Evolutionary conservation across 2,329 filamentous ascomycete species (phyloP).

Genomic region (Aspergillus candidus): DNA sequence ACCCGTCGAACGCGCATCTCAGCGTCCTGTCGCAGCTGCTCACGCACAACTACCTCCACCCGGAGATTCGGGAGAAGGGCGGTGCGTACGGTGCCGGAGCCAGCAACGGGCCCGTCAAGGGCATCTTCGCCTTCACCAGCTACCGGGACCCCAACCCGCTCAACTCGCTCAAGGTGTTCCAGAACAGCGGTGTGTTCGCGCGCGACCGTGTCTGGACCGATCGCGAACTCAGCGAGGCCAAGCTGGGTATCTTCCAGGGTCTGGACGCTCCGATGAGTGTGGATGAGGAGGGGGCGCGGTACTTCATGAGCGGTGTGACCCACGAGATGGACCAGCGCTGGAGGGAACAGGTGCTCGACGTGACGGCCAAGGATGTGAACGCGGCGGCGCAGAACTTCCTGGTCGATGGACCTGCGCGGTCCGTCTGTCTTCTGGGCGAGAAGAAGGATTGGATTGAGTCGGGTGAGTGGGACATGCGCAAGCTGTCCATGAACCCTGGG

Average conservation of each 20-base stretch:
- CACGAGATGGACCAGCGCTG: slow-evolving; percentile 83
- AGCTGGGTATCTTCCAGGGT: slow-evolving; percentile 86
- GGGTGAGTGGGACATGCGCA: slow-evolving; percentile 68
- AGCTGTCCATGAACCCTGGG: slow-evolving; percentile 57
- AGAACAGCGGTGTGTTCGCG: slow-evolving; percentile 75
- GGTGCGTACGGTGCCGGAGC: slow-evolving; percentile 93
- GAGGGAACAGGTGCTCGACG: slow-evolving; percentile 79
- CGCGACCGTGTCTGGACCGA: slow-evolving; percentile 73
- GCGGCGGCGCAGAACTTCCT: slow-evolving; percentile 76
- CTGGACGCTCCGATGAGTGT: slow-evolving; percentile 86
- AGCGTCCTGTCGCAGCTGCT: slow-evolving; percentile 86
- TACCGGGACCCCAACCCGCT: slow-evolving; percentile 94
- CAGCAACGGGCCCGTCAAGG: slow-evolving; percentile 70
- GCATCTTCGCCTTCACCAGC: slow-evolving; percentile 88
- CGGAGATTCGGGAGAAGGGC: slow-evolving; percentile 95
- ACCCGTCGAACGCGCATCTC: slow-evolving; percentile 68
- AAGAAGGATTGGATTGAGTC: slow-evolving; percentile 66
- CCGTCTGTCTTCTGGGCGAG: slow-evolving; percentile 72
- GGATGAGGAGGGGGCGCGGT: slow-evolving; percentile 77
- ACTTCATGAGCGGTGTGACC: slow-evolving; percentile 78
- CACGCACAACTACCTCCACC: slow-evolving; percentile 93
- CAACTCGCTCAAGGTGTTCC: slow-evolving; percentile 81
- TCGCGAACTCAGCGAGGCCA: slow-evolving; percentile 88
- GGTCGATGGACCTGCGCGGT: slow-evolving; percentile 58
- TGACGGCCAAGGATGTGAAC: slow-evolving; percentile 72